Base-by-base conservation (phyloP, 768 basidiomycete genomes). In the Mycena metata region DNA sequence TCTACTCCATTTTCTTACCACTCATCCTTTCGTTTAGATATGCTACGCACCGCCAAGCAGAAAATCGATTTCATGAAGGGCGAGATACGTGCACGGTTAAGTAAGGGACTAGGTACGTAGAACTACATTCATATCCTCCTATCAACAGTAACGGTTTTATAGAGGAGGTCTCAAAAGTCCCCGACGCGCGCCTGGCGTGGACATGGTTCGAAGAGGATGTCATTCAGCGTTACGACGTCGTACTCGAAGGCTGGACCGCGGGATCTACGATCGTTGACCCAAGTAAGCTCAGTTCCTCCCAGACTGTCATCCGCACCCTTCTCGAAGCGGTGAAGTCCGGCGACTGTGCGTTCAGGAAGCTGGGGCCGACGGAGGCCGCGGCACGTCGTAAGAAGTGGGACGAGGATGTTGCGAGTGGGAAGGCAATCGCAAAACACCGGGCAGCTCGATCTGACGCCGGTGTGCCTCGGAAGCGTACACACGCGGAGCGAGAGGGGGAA, bases 161-260 rank as follows among this genome's bases (percentile, higher is more conserved):
- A 52, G 58, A 26, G 8, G 65, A 45, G 1, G 41, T 54, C 10
- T 43, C 64, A 1, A 39, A 39, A 6, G 50, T 36, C 43, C 9
- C 13, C 10, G 35, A 58, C 6, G 43, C 66, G 1, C 36, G 33
- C 17, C 17, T 57, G 23, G 43, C 15, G 0, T 61, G 36, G 15
- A 39, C 23, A 2, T 56, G 46, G 52, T 51, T 17, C 26, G 66
- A 67, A 26, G 60, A 67, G 24, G 66, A 62, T n/a, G 24, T 60
- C 5, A 60, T 56, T 3, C 66, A 61, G 3, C 16, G n/a, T 10
- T 57, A 67, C 36, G 39, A n/a, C 19, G 23, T 55, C 15, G 21
- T 17, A 0, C 60, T 67, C n/a, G 46, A 33, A 0, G 66, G 66
- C 26, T 67, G 66, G 66, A 54, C 36, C 1, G 35, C 35, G 1